These are phyloP conservation scores for Alternaria postmessia DNA, from an alignment of 2,329 filamentous ascomycete genomes.

Conservation along the genomic window DNA sequence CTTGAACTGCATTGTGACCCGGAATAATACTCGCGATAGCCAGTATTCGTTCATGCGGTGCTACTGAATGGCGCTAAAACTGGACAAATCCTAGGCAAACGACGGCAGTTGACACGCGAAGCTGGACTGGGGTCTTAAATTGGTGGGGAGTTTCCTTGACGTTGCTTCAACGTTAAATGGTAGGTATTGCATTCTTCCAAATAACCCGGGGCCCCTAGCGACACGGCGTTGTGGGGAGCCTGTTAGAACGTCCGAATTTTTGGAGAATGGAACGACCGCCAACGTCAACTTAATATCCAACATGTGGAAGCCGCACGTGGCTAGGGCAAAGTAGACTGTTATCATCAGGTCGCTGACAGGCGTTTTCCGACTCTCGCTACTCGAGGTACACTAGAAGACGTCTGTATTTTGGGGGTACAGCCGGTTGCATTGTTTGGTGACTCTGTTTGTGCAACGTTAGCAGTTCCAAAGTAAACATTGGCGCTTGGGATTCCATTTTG, in stretches of 20 bases:
- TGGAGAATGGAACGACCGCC: background rate
- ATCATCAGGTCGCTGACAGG: background rate
- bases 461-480: background rate
- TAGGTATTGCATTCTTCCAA: conserved; percentile 19
- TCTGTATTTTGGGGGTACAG: background rate
- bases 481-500: background rate
- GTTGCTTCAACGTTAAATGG: conserved; percentile 16
- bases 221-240: conserved; percentile 20
- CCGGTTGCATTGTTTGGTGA: background rate
- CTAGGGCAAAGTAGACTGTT: background rate
- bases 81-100: conserved; percentile 1
- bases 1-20: conserved; percentile 25
- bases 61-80: conserved; percentile 15
- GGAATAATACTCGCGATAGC: conserved; percentile 25
- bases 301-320: background rate
- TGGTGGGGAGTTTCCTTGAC: conserved; percentile 17
- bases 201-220: conserved; percentile 13
- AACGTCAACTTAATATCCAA: background rate
- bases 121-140: conserved; percentile 4
- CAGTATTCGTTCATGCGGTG: conserved; percentile 18
- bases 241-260: background rate
- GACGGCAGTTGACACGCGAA: conserved; percentile 29
- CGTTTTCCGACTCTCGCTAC: background rate
- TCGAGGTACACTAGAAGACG: background rate
- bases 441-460: background rate